Evolutionary conservation across 139 green algal species (phyloP), one percentile per base, ranked within the genome.

Genomic region (Coccomyxa sp.): DNA sequence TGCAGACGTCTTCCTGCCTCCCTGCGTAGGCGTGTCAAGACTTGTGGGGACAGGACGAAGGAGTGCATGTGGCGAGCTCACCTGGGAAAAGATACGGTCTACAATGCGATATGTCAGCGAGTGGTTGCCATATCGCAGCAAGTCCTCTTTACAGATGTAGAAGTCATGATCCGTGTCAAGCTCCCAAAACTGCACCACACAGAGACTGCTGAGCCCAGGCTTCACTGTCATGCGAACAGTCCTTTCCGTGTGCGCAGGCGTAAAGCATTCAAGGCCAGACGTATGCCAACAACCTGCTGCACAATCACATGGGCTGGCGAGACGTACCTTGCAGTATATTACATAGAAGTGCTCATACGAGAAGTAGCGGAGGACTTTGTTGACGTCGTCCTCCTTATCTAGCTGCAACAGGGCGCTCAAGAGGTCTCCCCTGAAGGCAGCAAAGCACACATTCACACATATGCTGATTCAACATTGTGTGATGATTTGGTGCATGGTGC

Each of bases 341-440:
- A 99, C 96, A 82, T 99, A 99, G 80, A 99, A 99, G 86, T 99
- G 96, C 89, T 99, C 96, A 83, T 99, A 99, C 22, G 89, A 96
- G 82, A 98, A 98, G 85, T 97, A 98, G 75, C 90, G 90, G 33
- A 96, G 84, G 34, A 90, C 85, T 73, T 90, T 87, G 90, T 99
- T 99, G 87, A 99, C 97, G 88, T 99, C 96, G 79, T 96, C 92
- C 80, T 98, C 92, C 37, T 88, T 81, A 74, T 99, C 95, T 77
- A 98, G 86, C 68, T 91, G 78, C 34, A 88, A 81, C 82, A 99
- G 86, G 6, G 92, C 90, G 27, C 91, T 85, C 50, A 98, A 77
- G 55, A 99, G 75, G 78, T 98, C 93, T 31, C 90, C 90, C n/a
- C 89, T 86, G 75, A 71, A 71, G n/a, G 64, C 64, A 71, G 64